phyloP scores from a whole-genome alignment of 2,329 filamentous ascomycete genomes.

The Capronia epimyces region DNA sequence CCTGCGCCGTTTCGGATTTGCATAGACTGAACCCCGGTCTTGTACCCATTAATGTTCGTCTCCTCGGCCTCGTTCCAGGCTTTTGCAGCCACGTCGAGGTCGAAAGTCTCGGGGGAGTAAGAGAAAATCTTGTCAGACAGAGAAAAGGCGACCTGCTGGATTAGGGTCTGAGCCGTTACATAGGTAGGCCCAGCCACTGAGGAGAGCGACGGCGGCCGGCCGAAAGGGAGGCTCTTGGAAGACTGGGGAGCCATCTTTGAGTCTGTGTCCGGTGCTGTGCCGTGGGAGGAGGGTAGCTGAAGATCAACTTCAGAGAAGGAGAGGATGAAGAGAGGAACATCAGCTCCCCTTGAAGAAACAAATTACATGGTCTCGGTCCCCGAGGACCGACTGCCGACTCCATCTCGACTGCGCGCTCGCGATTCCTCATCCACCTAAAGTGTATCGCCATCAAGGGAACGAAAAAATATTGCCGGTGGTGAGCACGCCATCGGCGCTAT shows the following conservation, averaged over 20 bases:
- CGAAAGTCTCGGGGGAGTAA: slow-evolving; percentile 90
- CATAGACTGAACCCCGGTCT: slow-evolving; percentile 70
- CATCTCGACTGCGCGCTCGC: not conserved
- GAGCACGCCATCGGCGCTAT: slow-evolving; percentile 6
- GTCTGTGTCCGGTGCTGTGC: slow-evolving; percentile 26
- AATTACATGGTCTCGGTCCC: slow-evolving; percentile 8
- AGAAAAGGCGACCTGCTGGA: slow-evolving; percentile 93
- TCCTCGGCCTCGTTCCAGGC: slow-evolving; percentile 66
- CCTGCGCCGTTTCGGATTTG: slow-evolving; percentile 87
- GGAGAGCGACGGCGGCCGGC: slow-evolving; percentile 47
- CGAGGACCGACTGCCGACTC: slow-evolving; percentile 12
- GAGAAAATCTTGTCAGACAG: slow-evolving; percentile 97
- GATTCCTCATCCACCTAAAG: not conserved
- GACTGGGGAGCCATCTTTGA: slow-evolving; percentile 24
- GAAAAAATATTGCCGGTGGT: not conserved
- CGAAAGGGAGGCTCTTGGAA: slow-evolving; percentile 44
- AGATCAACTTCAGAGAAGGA: slow-evolving; percentile 23
- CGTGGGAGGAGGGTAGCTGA: slow-evolving; percentile 32
- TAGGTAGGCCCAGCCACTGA: slow-evolving; percentile 82
- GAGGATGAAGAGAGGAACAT: slow-evolving; percentile 8
- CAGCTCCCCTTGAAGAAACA: slow-evolving; percentile 1
- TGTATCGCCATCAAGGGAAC: not conserved
- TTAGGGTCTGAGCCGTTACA: slow-evolving; percentile 82
- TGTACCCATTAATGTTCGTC: slow-evolving; percentile 74
- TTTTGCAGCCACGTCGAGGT: slow-evolving; percentile 77